Evolutionary conservation across 2,329 filamentous ascomycete genomes (phyloP), one percentile per base, ranked within the genome.

Genomic region (Apiospora phragmitis): DNA sequence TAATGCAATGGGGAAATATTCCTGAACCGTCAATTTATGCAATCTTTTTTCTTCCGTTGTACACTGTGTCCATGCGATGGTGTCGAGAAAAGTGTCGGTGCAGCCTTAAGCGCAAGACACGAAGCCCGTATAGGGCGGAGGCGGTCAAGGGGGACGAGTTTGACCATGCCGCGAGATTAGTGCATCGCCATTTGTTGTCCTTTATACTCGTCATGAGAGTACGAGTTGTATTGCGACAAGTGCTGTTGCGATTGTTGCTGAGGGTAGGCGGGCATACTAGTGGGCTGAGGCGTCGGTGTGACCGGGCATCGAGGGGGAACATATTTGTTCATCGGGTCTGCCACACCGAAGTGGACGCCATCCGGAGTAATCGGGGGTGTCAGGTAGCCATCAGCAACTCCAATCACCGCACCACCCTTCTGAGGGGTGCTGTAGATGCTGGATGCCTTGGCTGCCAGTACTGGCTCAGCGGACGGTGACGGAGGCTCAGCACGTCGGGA

Each of bases 301-400:
- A 91, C 87, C 0, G 90, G 90, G 75, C 89, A 90, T 69, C 89
- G 84, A 29, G 87, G 85, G 24, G 87, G 84, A 41, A 85, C 78
- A 68, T 88, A 86, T 77, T 86, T 86, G 67, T 81, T 79, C 76
- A 82, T 80, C 9, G 78, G 79, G 47, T 80, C 81, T 66, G 83
- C 80, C 67, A 82, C 81, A 41, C 80, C 83, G 69, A 90, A 90
- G 75, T 84, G 85, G 68, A 88, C 85, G 9, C 90, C 89, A 73
- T 95, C 93, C 5, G 94, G 94, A 0, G 94, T 96, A 79, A 96
- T 95, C 1, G 94, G 94, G 35, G 94, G 94, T 21, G 94, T 96
- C 75, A 95, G 88, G 81, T 94, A 94, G 71, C 93, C 94, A 74
- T 94, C 88, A 47, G 90, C 89, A 73, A 90, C 87, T 68, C 86